Base-by-base conservation (phyloP, 75 land plant genomes). In the Sequoiadendron giganteum region DNA sequence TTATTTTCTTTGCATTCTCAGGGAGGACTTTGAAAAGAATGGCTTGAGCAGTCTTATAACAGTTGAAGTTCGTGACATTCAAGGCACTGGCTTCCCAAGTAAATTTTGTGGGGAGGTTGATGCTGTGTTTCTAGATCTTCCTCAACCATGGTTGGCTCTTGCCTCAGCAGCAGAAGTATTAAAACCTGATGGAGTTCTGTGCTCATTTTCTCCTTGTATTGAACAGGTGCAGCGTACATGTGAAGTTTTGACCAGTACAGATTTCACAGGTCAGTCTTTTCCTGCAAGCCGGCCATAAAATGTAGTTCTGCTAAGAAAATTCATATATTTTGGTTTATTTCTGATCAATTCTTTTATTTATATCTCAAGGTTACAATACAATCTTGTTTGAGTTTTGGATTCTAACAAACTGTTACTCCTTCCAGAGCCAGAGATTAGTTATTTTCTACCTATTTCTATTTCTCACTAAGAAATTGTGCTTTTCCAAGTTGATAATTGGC, bases 121-220 rank as follows among this genome's bases (percentile, higher is more conserved):
- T 88, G 94, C 95, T 2, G 93, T 95, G 39, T 98, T 98, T 87
- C 94, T 97, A 72, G 99, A 98, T 88, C 93, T 95, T 28, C 99
- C 99, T 14, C 99, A 97, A 89, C 99, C 99, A 73, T 97, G 99
- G 99, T 86, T 95, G 86, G 99, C 95, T 3, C 91, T 98, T 86
- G 94, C 97, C 28, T 95, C 97, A 32, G 96, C 89, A 77, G 93
- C 84, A 28, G 92, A 89, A 86, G 92, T 90, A 87, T 88, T 98
- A 88, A 96, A 93, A 72, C 88, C 78, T 80, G 95, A 98, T 92
- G 96, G 94, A 5, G 87, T 92, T 25, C 38, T 96, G 14, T 98
- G 99, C 87, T 97, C 99, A 0, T 98, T 98, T 85, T 98, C 99
- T 9, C 99, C 99, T 8, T 98, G 99, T 82, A 98, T 98, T 86